phyloP scores from a whole-genome alignment of 2,329 filamentous ascomycete species.

The Diatrype stigma region DNA sequence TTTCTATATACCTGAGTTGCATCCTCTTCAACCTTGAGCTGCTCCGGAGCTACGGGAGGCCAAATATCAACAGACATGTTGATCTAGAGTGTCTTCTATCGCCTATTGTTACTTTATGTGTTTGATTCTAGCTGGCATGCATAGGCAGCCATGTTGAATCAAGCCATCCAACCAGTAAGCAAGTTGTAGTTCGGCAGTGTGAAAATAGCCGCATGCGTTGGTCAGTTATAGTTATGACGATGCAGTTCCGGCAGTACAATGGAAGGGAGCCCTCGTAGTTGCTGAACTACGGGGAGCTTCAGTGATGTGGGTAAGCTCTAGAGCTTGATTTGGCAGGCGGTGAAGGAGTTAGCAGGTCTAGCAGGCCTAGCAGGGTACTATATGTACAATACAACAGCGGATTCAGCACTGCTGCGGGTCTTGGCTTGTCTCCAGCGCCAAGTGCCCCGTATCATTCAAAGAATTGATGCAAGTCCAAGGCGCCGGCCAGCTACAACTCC shows the following conservation, averaged over 20 bases:
- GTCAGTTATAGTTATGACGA: not conserved
- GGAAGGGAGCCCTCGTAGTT: too few relatives aligned
- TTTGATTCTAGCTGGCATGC: conserved; percentile 4
- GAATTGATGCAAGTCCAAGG: too few relatives aligned
- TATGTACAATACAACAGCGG: too few relatives aligned
- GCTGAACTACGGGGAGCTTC: conserved; percentile 7
- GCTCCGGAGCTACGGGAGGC: conserved; percentile 47
- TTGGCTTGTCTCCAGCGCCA: not conserved
- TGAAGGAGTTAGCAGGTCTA: not conserved
- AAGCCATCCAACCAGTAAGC: conserved; percentile 5
- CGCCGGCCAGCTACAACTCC: too few relatives aligned
- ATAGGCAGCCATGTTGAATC: conserved; percentile 23
- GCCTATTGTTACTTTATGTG: not conserved
- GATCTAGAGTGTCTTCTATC: not conserved
- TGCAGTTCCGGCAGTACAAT: too few relatives aligned
- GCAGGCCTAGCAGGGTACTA: too few relatives aligned
- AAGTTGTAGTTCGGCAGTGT: not conserved
- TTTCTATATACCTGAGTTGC: conserved; percentile 44
- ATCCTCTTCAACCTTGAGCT: conserved; percentile 47
- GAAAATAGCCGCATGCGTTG: not conserved
- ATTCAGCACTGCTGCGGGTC: conserved; percentile 7
- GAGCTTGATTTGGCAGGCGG: conserved; percentile 5
- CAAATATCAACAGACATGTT: conserved; percentile 56
- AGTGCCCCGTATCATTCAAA: too few relatives aligned
- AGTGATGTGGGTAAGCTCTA: conserved; percentile 1